Percentiles rank a stretch among this genome's conserved stretches.
phyloP scores from a whole-genome alignment of 1,284 basidiomycete genomes.

The Leucoagaricus sp. region DNA sequence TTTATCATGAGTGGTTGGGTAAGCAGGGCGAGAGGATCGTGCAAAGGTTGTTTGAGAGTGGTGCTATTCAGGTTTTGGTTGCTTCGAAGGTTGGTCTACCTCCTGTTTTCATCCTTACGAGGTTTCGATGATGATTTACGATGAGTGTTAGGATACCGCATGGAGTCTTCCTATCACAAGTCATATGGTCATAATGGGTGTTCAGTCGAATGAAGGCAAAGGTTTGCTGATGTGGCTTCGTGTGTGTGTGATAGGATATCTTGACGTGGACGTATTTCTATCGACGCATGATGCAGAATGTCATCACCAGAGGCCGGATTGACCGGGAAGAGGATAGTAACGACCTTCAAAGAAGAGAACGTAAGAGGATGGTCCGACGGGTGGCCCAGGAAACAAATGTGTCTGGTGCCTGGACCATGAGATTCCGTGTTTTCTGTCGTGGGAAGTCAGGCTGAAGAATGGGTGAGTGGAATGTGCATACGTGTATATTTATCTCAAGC shows the following conservation, averaged over 20 bases:
- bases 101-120: no score
- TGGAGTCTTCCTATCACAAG: constrained; percentile 94
- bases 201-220: constrained; percentile 94
- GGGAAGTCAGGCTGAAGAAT: no score
- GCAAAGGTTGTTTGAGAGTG: constrained; percentile 90
- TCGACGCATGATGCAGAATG: constrained; percentile 94
- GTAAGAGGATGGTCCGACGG: no score
- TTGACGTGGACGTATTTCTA: constrained; percentile 97
- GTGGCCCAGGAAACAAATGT: no score
- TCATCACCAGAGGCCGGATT: no score
- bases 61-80: constrained; percentile 93
- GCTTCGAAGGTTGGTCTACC: constrained; percentile 76
- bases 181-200: constrained; percentile 99
- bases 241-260: constrained; percentile 81
- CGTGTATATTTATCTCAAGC: no score
- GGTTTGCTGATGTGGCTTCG: constrained; percentile 33
- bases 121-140: neutral
- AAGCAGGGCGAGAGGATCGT: constrained; percentile 94
- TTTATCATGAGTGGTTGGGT: constrained; percentile 93
- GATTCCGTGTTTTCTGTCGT: no score
- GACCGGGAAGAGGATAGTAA: no score
- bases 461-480: no score
- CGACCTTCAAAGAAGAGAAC: no score
- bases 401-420: no score
- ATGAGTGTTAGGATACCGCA: constrained; percentile 75